Base-by-base conservation (phyloP, 2,329 filamentous ascomycete species). In the Hypoxylon sp. region DNA sequence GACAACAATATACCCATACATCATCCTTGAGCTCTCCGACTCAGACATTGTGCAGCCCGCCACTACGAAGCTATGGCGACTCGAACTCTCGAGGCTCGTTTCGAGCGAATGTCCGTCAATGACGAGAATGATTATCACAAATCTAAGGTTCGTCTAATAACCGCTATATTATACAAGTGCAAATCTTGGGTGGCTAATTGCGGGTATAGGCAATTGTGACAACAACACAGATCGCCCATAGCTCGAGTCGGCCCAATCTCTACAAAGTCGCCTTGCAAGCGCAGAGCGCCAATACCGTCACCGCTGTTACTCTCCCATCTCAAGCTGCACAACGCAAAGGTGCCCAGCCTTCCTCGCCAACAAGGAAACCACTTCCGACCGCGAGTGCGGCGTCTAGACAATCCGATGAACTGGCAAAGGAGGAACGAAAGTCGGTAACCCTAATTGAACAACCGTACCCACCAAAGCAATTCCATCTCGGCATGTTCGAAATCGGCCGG, bases 401-500 rank as follows among this genome's bases (percentile, higher is more conserved):
- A 30, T 80, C 83, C 35, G 85, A 88, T 30, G 91, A 92, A 70
- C 68, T 80, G 57, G 80, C 77, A 30, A 79, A 80, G 72, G 78
- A 78, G 14, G 88, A 90, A 72, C 83, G 84, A 49, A 85, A 85
- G 72, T 85, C 85, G 25, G 78, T 82, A 50, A 78, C 84, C 7
- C 80, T 91, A 61, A 83, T 86, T 64, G 85, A 90, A 53, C 88
- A 91, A 76, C 86, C 89, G 40, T 76, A 79, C 70, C 64, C 83
- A 20, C 86, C 86, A 48, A 90, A 89, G 74, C 81, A 94, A 73
- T 95, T 95, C 81, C 93, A 97, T 78, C 88, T 97, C 3, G 92
- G 93, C 81, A 97, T 97, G 93, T 97, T 97, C 79, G 94, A 97
- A 80, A 97, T 97, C 72, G 93, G 93, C 42, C 92, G 93, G 73